Conservation (phyloP, 495 filamentous ascomycete species). For the Hypomontagnella monticulosa region DNA sequence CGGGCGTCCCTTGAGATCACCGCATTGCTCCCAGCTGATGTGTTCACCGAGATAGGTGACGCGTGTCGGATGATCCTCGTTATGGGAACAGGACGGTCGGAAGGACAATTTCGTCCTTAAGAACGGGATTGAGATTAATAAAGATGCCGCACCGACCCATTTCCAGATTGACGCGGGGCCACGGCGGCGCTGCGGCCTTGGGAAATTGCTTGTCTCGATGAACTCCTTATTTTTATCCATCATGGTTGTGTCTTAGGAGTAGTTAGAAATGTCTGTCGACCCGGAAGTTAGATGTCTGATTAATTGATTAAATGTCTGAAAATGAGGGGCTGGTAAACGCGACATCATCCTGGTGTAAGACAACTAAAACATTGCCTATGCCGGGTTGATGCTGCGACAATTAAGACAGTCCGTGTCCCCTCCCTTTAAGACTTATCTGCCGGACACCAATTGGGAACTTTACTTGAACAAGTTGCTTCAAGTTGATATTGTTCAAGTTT, state of each 20-base stretch:
- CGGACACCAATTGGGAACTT: no score
- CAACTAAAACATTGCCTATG: no score
- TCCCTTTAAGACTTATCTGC: no score
- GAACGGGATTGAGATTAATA: constrained; percentile 11
- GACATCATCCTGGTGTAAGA: no score
- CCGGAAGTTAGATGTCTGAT: no score
- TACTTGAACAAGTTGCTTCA: no score
- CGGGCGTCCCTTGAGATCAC: constrained; percentile 40
- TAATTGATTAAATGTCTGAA: no score
- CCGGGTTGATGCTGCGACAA: no score
- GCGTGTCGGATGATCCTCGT: not conserved
- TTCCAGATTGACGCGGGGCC: not conserved
- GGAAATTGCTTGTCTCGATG: not conserved
- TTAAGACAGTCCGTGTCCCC: no score
- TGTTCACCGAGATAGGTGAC: constrained; percentile 47
- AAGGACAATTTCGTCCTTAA: constrained; percentile 2
- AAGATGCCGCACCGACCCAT: not conserved
- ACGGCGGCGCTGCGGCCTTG: not conserved
- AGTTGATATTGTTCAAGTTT: no score
- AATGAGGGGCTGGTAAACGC: no score
- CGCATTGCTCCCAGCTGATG: constrained; percentile 54
- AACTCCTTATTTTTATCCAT: constrained; percentile 2
- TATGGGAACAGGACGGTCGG: not conserved
- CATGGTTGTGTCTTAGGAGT: not conserved
- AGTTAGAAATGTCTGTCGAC: no score